Evolutionary conservation across 441 rosid species (phyloP), one percentile per base, ranked within the genome.

Genomic region (Lepidium campestre): DNA sequence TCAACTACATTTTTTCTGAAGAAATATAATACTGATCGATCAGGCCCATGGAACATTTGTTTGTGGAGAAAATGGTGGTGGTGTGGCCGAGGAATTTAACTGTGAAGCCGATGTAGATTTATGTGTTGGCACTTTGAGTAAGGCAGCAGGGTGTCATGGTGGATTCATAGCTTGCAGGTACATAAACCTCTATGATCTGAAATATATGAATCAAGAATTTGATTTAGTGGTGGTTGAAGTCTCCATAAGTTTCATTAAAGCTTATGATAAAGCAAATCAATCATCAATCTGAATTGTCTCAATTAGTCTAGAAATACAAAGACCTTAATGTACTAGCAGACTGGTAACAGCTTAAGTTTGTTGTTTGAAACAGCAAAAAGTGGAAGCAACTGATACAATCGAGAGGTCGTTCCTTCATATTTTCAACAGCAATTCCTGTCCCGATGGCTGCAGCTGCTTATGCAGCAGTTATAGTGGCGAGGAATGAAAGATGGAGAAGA

Each of bases 31-130:
- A 5, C 57, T 49, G 59, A 52, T 49, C 2, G 76, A 58, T 72
- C 80, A 93, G 99, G 97, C 99, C n/a, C 99, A 91, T 80, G 97
- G 99, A 77, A 91, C 96, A 61, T 87, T 93, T 78, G 86, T 93
- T 67, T 93, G 99, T 71, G 99, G 99, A 55, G 81, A 85, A 77
- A 78, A 71, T 67, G 99, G 99, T 10, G 93, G 96, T 19, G 99
- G 97, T 55, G 96, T 93, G 57, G 96, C 97, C 0, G 95, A 93
- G 79, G 84, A 80, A 65, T 93, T 83, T 77, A 69, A 82, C 52
- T 93, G 97, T 80, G 99, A 91, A 75, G 66, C 67, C 20, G 90
- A 89, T 63, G 80, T 93, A 62, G 99, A 93, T 78, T 62, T 91
- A 77, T 87, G 93, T 57, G 76, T 93, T 27, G 99, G 97, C 73